phyloP scores from a whole-genome alignment of 495 filamentous ascomycete genomes.

The Talaromyces nanjingensis region DNA sequence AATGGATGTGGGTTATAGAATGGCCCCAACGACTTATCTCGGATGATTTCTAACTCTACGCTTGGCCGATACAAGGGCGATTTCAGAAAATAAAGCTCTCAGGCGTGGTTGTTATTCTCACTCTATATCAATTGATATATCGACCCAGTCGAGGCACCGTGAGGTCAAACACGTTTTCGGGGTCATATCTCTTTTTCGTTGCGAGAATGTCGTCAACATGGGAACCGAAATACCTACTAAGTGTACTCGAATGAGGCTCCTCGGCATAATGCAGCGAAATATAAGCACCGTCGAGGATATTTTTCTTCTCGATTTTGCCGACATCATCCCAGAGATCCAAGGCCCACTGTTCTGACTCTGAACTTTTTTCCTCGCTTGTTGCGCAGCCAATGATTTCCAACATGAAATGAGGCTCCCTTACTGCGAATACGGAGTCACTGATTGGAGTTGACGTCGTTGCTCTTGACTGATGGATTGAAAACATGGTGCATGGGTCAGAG shows the following conservation, averaged over 20 bases:
- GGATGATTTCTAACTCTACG: background rate
- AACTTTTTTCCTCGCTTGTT: background rate
- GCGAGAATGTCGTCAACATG: slow-evolving; percentile 3
- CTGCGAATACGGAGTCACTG: slow-evolving; percentile 22
- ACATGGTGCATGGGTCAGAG: slow-evolving; percentile 14
- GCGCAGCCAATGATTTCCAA: slow-evolving; percentile 24
- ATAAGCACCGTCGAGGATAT: background rate
- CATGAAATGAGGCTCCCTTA: slow-evolving; percentile 31
- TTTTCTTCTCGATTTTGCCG: background rate
- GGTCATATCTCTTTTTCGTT: slow-evolving; percentile 6
- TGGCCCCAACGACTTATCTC: slow-evolving; percentile 3
- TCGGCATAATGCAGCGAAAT: background rate
- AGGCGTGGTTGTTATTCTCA: background rate
- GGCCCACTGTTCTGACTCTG: slow-evolving; percentile 21
- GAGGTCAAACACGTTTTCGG: slow-evolving; percentile 7
- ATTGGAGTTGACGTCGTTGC: slow-evolving; percentile 11
- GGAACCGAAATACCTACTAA: slow-evolving; percentile 1
- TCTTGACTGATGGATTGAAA: slow-evolving; percentile 28
- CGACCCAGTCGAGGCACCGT: background rate
- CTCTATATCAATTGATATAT: background rate
- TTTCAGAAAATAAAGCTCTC: background rate
- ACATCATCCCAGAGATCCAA: background rate
- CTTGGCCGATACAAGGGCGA: background rate
- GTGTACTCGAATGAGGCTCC: background rate
- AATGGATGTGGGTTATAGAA: slow-evolving; percentile 7